These are phyloP conservation scores for Claviceps spartinae DNA, from an alignment of 2,329 filamentous ascomycete species.

Conservation along the genomic window DNA sequence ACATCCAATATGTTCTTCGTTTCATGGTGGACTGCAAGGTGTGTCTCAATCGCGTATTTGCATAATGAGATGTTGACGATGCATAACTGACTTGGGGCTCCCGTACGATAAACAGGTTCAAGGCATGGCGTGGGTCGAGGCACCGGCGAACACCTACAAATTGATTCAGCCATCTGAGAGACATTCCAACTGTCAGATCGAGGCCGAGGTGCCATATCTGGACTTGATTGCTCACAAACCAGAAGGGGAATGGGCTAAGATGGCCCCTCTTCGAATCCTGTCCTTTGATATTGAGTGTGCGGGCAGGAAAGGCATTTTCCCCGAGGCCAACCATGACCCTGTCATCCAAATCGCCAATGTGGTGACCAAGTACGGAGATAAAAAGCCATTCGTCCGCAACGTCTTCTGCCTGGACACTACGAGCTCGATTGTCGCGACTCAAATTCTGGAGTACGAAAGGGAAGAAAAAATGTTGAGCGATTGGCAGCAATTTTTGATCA, in stretches of 20 bases:
- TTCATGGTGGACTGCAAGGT: conserved; percentile 97
- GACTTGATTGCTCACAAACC: conserved; percentile 79
- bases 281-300: conserved; percentile 99
- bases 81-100: conserved; percentile 7
- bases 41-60: neutral
- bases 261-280: conserved; percentile 82
- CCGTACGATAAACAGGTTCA: conserved; percentile 41
- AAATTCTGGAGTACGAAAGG: conserved; percentile 68
- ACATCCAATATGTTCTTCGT: conserved; percentile 82
- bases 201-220: conserved; percentile 70
- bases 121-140: conserved; percentile 97
- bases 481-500: conserved; percentile 81
- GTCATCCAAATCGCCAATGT: conserved; percentile 98
- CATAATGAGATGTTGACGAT: neutral
- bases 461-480: conserved; percentile 85
- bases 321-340: conserved; percentile 79
- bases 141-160: conserved; percentile 57
- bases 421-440: conserved; percentile 86
- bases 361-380: conserved; percentile 86
- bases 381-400: conserved; percentile 89
- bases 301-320: conserved; percentile 93
- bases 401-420: conserved; percentile 92
- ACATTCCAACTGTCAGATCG: conserved; percentile 93
- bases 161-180: conserved; percentile 49
- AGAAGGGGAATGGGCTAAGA: conserved; percentile 93